phyloP scores from a whole-genome alignment of 2,329 filamentous ascomycete species.

The Elsinoe australis region DNA sequence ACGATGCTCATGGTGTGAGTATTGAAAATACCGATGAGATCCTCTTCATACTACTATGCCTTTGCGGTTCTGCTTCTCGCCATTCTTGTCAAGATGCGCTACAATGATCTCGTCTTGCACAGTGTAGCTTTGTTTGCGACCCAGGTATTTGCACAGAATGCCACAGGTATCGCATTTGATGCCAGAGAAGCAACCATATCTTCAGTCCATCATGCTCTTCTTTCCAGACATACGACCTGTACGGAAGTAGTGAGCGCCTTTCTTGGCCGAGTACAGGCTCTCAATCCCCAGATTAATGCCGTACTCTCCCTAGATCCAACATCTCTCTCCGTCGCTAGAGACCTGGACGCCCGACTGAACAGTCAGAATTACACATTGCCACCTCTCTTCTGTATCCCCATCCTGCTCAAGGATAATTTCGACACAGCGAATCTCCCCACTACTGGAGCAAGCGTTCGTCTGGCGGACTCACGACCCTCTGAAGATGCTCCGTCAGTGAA shows the following conservation, averaged over 20 bases:
- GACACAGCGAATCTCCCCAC: slow-evolving; percentile 50
- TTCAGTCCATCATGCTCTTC: slow-evolving; percentile 49
- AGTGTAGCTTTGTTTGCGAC: background rate
- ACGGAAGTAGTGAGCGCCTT: slow-evolving; percentile 49
- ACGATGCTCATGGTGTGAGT: background rate
- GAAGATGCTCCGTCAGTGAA: slow-evolving; percentile 28
- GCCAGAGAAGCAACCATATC: slow-evolving; percentile 52
- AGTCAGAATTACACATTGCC: slow-evolving; percentile 43
- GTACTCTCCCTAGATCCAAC: slow-evolving; percentile 48
- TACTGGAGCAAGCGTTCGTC: slow-evolving; percentile 47
- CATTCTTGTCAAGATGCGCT: background rate
- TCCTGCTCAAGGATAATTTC: slow-evolving; percentile 59
- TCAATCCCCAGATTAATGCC: slow-evolving; percentile 52
- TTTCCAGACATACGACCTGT: slow-evolving; percentile 47
- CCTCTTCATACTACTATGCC: background rate
- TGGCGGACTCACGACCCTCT: slow-evolving; percentile 42
- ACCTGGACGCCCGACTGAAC: slow-evolving; percentile 41
- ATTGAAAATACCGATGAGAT: background rate
- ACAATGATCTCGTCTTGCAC: background rate
- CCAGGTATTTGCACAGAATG: background rate
- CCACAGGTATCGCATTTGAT: slow-evolving; percentile 35
- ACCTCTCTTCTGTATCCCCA: slow-evolving; percentile 53
- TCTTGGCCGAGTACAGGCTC: slow-evolving; percentile 49
- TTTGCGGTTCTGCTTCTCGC: background rate
- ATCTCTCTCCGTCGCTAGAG: slow-evolving; percentile 43